Base-by-base conservation (phyloP, 2,329 filamentous ascomycete species). In the Scedosporium minutisporum region DNA sequence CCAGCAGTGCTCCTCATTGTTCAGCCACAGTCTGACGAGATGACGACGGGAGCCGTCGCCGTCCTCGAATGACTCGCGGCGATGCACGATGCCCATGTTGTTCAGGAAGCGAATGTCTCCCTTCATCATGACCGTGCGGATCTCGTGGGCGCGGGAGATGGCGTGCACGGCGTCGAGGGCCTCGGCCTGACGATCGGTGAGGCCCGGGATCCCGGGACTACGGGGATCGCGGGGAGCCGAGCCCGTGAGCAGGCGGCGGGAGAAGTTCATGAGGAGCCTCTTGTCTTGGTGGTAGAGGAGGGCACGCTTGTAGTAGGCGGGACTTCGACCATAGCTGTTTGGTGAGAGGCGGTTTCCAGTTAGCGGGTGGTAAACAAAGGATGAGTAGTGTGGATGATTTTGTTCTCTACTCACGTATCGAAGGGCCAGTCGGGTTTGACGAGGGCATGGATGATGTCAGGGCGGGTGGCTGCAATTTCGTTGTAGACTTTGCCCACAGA, bases 401-500 rank as follows among this genome's bases (percentile, higher is more conserved):
- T 38, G 1, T 38, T 38, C 12, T 38, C 5, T 6, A 58, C 64
- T 14, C 51, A 62, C 64, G 63, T 61, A 41, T 65, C 64, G 61
- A 65, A 64, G 9, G 63, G 64, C 64, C 64, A 65, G 29, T 65
- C 63, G 46, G 57, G 78, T 61, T 77, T 72, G 0, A 78, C 71
- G 27, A 87, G 70, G 0, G 80, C 83, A 4, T 77, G 73, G 27
- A 87, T 79, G 3, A 87, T 69, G 66, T 87, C 84, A 0, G 84
- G 83, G 14, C 83, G 71, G 0, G 76, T 81, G 18, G 70, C 72
- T 0, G 83, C 83, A 1, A 87, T 73, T 66, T 86, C 80, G 65
- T 87, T 87, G 69, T 87, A 87, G 1, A 87, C 79, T 1, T 74
- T 73, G 77, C 79, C 82, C 9, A 76, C 79, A 64, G 80, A 82